A percentile compares a stretch with the other conserved stretches of the same genome.
phyloP scores from a whole-genome alignment of 179 eudicot species.

The Vitellaria paradoxa region DNA sequence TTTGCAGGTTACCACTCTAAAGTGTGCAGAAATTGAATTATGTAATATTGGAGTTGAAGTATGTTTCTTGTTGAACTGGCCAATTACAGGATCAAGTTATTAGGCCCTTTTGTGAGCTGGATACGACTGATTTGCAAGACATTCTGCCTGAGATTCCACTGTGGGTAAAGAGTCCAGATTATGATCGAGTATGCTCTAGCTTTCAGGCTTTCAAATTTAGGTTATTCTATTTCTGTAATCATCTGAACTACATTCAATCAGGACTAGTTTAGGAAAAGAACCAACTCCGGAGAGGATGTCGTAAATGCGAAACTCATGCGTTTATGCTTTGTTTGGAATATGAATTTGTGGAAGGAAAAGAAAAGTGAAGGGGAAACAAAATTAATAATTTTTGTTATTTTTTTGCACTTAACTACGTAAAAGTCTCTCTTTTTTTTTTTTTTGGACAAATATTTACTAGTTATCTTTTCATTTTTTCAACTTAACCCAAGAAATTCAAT shows the following conservation, averaged over 20 bases:
- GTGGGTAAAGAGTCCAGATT: slow-evolving; percentile 96
- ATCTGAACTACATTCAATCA: neutral
- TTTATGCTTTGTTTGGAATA: neutral
- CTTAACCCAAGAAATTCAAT: too few relatives aligned
- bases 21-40: neutral
- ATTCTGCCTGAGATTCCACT: slow-evolving; percentile 70
- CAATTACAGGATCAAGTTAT: slow-evolving; percentile 49
- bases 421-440: too few relatives aligned
- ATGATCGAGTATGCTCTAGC: slow-evolving; percentile 64
- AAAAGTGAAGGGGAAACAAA: too few relatives aligned
- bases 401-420: too few relatives aligned
- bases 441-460: too few relatives aligned
- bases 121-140: slow-evolving; percentile 42
- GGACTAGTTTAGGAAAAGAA: neutral
- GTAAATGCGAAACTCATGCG: neutral
- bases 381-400: too few relatives aligned
- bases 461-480: too few relatives aligned
- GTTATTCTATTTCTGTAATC: neutral
- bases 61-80: neutral
- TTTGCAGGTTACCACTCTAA: neutral
- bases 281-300: neutral
- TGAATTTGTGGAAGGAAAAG: too few relatives aligned
- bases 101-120: slow-evolving; percentile 59
- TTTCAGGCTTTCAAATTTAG: neutral
- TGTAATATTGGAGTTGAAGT: neutral